Evolutionary conservation across 192 early-diverging fungal genomes (phyloP).

Genomic region (Mortierella claussenii): DNA sequence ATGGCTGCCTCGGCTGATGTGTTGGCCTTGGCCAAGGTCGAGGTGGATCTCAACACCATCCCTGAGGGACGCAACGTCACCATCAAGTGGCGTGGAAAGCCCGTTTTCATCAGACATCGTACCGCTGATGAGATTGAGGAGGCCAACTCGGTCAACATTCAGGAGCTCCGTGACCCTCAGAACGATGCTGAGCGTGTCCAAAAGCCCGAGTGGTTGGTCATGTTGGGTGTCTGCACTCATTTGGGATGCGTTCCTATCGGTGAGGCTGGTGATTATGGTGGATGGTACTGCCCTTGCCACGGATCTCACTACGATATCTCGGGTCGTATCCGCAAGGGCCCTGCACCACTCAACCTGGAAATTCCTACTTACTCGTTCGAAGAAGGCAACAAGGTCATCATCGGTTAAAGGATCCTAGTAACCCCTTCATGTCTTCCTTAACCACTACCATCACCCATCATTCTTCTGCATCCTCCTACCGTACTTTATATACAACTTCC

Average conservation of each 20-base stretch:
- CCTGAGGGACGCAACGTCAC: constrained; percentile 97
- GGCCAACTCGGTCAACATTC: constrained; percentile 83
- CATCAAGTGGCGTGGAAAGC: constrained; percentile 99
- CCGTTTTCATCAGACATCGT: constrained; percentile 96
- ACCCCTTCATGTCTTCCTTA: too few species aligned
- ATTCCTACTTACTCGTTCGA: constrained; percentile 78
- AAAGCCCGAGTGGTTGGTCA: constrained; percentile 96
- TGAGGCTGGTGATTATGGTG: constrained; percentile 97
- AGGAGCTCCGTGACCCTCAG: constrained; percentile 91
- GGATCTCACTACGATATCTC: constrained; percentile 99
- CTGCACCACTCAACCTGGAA: constrained; percentile 98
- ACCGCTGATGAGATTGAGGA: constrained; percentile 95
- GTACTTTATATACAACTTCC: too few species aligned
- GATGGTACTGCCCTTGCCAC: constrained; percentile 99
- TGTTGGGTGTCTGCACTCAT: constrained; percentile 82
- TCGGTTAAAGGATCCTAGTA: too few species aligned
- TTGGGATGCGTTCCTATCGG: constrained; percentile 98
- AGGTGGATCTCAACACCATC: constrained; percentile 91
- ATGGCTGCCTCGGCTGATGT: constrained; percentile 97
- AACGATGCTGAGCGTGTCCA: constrained; percentile 90
- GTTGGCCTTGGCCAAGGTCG: constrained; percentile 96
- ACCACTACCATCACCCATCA: too few species aligned
- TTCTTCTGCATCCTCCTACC: too few species aligned
- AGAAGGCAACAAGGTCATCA: constrained; percentile 76
- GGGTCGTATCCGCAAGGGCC: constrained; percentile 97